Evolutionary conservation across 2,329 filamentous ascomycete species (phyloP).

Genomic region (Hortaea sp.): DNA sequence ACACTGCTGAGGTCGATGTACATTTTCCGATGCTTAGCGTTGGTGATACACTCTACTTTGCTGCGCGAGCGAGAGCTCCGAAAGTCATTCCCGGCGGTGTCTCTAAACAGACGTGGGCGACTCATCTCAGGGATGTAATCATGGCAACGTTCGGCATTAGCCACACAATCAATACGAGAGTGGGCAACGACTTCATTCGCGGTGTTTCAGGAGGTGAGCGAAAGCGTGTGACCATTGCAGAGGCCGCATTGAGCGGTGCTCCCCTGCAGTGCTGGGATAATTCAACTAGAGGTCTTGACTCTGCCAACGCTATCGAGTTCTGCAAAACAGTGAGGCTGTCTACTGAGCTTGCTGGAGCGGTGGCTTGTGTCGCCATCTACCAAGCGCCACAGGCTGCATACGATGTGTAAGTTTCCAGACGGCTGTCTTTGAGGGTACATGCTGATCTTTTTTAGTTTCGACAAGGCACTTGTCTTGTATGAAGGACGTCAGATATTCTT

Average conservation of each 20-base stretch:
- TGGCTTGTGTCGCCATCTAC: slow-evolving; percentile 64
- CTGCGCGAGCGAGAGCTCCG: slow-evolving; percentile 59
- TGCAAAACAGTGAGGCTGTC: slow-evolving; percentile 59
- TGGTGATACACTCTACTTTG: slow-evolving; percentile 70
- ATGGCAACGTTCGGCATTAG: slow-evolving; percentile 68
- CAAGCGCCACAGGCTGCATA: slow-evolving; percentile 61
- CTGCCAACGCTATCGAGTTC: slow-evolving; percentile 66
- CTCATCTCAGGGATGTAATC: slow-evolving; percentile 58
- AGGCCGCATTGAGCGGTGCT: slow-evolving; percentile 58
- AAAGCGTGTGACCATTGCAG: slow-evolving; percentile 72
- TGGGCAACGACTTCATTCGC: slow-evolving; percentile 66
- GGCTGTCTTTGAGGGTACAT: too few species aligned
- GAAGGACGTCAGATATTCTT: slow-evolving; percentile 64
- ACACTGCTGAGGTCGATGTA: slow-evolving; percentile 74
- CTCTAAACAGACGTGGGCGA: slow-evolving; percentile 43
- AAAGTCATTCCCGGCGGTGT: slow-evolving; percentile 51
- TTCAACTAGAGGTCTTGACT: slow-evolving; percentile 63
- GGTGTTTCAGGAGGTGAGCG: slow-evolving; percentile 67
- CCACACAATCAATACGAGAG: slow-evolving; percentile 61
- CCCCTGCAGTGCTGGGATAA: slow-evolving; percentile 66
- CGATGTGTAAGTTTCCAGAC: slow-evolving; percentile 33
- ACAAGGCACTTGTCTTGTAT: slow-evolving; percentile 59
- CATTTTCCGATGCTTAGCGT: slow-evolving; percentile 71
- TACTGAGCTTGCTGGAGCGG: slow-evolving; percentile 56
- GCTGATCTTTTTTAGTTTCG: slow-evolving; percentile 33